phyloP scores from a whole-genome alignment of 805 yeast genomes.

The Spathaspora passalidarum region DNA sequence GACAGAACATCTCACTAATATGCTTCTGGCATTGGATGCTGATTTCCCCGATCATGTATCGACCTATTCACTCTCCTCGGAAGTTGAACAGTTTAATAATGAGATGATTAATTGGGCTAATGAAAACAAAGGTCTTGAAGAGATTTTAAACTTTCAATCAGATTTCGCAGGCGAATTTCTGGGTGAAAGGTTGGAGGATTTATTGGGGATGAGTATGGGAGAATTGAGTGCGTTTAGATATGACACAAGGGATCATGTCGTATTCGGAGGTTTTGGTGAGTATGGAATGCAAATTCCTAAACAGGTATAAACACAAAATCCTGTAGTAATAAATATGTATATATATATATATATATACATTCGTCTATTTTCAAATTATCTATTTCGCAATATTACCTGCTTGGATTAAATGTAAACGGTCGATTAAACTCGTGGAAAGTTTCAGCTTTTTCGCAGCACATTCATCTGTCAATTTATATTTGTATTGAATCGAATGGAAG shows the following conservation, averaged over 20 bases:
- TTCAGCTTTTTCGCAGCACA: background rate
- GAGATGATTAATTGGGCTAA: conserved; percentile 5
- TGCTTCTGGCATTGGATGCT: conserved; percentile 4
- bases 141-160: conserved; percentile 5
- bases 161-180: background rate
- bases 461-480: conserved; percentile 13
- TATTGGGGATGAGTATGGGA: background rate
- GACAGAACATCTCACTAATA: conserved; percentile 3
- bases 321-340: background rate
- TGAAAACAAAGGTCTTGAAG: conserved; percentile 7
- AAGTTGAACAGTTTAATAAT: conserved; percentile 5
- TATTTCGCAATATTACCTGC: background rate
- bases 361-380: background rate
- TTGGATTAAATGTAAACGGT: background rate
- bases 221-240: conserved; percentile 5
- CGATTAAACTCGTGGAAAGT: background rate
- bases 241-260: conserved; percentile 4
- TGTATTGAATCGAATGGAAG: conserved; percentile 17
- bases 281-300: background rate
- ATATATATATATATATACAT: background rate
- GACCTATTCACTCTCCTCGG: background rate
- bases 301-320: background rate
- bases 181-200: background rate
- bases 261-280: background rate
- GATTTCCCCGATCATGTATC: background rate